Percentiles rank a stretch among this genome's conserved stretches.
phyloP scores from a whole-genome alignment of 148 eudicot genomes.

The Spergularia marina region DNA sequence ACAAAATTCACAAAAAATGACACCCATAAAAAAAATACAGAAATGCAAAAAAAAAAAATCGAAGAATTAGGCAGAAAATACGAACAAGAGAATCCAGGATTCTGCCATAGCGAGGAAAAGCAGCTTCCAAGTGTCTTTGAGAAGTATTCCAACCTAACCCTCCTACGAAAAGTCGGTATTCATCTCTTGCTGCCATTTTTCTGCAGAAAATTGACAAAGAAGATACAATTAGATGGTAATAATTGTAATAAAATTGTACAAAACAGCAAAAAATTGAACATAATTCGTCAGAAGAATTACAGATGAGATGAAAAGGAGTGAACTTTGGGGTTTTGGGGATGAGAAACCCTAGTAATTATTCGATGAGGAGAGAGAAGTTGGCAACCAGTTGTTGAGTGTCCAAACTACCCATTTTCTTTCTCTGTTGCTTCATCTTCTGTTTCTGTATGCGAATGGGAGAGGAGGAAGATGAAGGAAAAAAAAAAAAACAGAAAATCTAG shows the following conservation, averaged over 20 bases:
- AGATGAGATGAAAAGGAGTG: background rate
- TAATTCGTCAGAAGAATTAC: background rate
- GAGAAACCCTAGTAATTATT: slow-evolving; percentile 6
- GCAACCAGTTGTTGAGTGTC: background rate
- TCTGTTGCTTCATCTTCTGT: background rate
- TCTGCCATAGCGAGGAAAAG: slow-evolving; percentile 46
- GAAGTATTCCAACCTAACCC: slow-evolving; percentile 53
- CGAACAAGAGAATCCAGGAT: slow-evolving; percentile 44
- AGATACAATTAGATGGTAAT: background rate
- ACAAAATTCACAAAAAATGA: background rate
- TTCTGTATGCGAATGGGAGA: no score
- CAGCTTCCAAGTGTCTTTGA: slow-evolving; percentile 40
- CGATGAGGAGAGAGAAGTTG: background rate
- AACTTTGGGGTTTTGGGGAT: background rate
- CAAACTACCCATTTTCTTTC: background rate
- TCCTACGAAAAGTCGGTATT: slow-evolving; percentile 47
- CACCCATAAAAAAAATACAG: background rate
- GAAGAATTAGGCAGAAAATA: background rate
- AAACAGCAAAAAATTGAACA: background rate
- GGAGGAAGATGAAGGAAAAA: no score
- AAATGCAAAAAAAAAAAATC: no score
- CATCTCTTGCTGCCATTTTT: slow-evolving; percentile 39
- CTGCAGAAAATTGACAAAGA: background rate
- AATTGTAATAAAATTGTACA: background rate
- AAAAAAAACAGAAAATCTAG: no score